A percentile compares a stretch with the other conserved stretches of the same genome.
Evolutionary conservation across 2,329 filamentous ascomycete genomes (phyloP).

Genomic region (Nothopassalora personata): DNA sequence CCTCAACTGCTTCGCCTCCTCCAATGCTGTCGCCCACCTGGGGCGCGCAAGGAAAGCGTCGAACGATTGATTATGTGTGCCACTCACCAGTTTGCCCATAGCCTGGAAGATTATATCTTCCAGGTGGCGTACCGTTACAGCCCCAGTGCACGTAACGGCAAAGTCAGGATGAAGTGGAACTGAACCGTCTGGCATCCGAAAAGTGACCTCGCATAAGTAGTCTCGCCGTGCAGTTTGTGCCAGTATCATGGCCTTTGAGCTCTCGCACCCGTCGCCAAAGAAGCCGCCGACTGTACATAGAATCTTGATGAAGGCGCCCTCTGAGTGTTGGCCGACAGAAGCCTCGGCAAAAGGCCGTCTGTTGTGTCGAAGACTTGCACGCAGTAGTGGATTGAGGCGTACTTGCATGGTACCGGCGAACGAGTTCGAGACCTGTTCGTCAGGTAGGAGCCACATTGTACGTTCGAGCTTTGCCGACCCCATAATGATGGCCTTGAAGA

Average conservation of each 20-base stretch:
- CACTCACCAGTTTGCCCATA: neutral
- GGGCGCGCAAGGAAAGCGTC: neutral
- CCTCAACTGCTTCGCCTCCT: neutral
- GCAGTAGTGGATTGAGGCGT: neutral
- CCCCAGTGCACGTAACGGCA: neutral
- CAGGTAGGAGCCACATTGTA: neutral
- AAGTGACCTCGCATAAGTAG: neutral
- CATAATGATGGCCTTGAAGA: neutral
- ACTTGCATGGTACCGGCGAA: neutral
- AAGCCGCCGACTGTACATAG: neutral
- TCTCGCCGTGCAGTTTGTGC: neutral
- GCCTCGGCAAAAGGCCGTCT: neutral
- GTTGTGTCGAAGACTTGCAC: neutral
- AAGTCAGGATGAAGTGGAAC: neutral
- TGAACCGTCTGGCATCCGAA: neutral
- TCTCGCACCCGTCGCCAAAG: neutral
- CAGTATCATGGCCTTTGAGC: neutral
- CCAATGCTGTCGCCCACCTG: neutral
- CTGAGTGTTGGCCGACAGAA: neutral
- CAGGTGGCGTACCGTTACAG: neutral
- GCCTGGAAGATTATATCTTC: neutral
- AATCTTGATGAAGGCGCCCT: neutral
- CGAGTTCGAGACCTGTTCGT: neutral
- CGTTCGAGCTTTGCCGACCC: neutral
- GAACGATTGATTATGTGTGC: neutral